Evolutionary conservation across 2,329 filamentous ascomycete species (phyloP).

Genomic region (Fusarium foetens): DNA sequence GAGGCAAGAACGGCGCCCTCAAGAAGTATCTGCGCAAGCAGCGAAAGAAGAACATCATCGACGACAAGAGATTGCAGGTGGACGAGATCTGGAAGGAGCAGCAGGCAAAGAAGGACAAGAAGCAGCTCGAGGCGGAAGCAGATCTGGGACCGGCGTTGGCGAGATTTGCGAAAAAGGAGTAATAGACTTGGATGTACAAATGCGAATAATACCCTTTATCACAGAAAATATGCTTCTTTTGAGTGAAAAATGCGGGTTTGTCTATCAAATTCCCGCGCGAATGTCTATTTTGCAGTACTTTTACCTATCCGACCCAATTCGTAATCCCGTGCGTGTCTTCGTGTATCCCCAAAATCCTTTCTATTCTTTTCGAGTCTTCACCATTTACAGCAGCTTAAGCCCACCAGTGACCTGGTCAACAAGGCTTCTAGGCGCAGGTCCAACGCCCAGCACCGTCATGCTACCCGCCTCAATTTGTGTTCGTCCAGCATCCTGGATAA

Average conservation of each 20-base stretch:
- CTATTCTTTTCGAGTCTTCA: background rate
- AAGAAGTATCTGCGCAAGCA: conserved; percentile 93
- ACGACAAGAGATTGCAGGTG: conserved; percentile 89
- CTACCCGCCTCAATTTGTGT: conserved; percentile 97
- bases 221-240: background rate
- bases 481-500: conserved; percentile 94
- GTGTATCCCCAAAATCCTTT: background rate
- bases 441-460: conserved; percentile 88
- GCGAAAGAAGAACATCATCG: conserved; percentile 91
- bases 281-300: conserved; percentile 29
- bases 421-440: conserved; percentile 83
- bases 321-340: conserved; percentile 6
- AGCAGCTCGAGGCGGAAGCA: conserved; percentile 70
- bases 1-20: conserved; percentile 89
- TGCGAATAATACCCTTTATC: conserved; percentile 44
- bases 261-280: conserved; percentile 18
- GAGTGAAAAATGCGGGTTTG: background rate
- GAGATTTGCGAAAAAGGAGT: conserved; percentile 81
- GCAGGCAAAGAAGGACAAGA: conserved; percentile 72
- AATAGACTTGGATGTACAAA: conserved; percentile 33
- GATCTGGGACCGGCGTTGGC: conserved; percentile 87
- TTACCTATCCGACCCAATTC: conserved; percentile 21
- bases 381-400: conserved; percentile 78
- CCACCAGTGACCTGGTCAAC: conserved; percentile 88
- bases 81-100: conserved; percentile 83